Evolutionary conservation across 2,329 filamentous ascomycete species (phyloP), one percentile per base, ranked within the genome.

Genomic region (Aspergillus aculeatinus): DNA sequence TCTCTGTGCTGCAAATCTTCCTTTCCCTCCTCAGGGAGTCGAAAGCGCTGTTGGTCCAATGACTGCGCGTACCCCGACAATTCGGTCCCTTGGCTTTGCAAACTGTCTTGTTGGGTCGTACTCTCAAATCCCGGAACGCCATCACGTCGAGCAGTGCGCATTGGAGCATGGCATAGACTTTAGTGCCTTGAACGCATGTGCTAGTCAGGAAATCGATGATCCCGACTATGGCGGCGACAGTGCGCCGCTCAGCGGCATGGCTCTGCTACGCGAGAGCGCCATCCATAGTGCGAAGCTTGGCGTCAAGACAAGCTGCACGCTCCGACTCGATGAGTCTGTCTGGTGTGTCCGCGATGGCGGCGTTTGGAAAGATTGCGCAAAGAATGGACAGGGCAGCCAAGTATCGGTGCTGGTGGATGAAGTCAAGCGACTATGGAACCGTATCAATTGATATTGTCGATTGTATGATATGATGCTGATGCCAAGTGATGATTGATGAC

Each of bases 121-220:
- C 76, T 58, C 81, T 23, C 77, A 87, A 7, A 96, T 99, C 35
- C 94, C 95, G 2, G 82, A 90, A 35, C 85, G 89, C 54, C 82
- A 83, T n/a, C 83, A 97, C 19, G 84, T 97, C 47, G 85, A 96
- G 73, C 87, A 92, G 72, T 99, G 95, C 74, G 92, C 95, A 3
- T 81, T 96, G 54, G 92, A 98, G 77, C 91, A 96, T 71, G 92
- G 91, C 29, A 87, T 98, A 52, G 89, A 95, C 70, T 92, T 97
- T 73, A 83, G 87, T 27, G 82, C 85, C 64, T 77, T 99, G 58
- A 96, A 98, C 74, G 82, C 89, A 21, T 99, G 95, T 74, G 88
- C 91, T 48, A 88, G 88, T 47, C 82, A 85, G 63, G 89, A 96
- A 60, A 86, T 92, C 66, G 91, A 91, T 31, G 87, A 85, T 1